Conservation (phyloP, 371 early-diverging fungal genomes). For the Mucor circinelloides region DNA sequence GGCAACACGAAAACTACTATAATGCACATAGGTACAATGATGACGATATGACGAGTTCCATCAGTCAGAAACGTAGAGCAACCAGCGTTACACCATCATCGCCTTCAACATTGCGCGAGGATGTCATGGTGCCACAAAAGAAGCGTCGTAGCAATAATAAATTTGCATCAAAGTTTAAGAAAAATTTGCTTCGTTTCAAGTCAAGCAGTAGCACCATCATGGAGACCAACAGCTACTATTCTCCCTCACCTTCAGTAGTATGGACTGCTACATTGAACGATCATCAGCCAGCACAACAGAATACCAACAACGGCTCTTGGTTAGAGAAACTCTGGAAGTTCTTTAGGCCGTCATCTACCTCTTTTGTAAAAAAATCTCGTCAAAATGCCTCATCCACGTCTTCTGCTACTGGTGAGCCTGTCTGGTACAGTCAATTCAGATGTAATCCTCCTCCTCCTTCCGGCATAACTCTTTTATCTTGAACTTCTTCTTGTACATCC, state of each 20-base stretch:
- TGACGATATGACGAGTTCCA: constrained; percentile 3
- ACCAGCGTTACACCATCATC: constrained; percentile 17
- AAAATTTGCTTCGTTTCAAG: constrained; percentile 11
- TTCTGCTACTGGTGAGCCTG: constrained; percentile 9
- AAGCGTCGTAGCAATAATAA: constrained; percentile 12
- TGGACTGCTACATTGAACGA: background rate
- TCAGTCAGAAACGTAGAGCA: constrained; percentile 12
- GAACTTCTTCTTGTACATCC: background rate
- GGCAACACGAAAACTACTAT: background rate
- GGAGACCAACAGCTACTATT: background rate
- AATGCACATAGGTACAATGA: background rate
- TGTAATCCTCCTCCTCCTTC: constrained; percentile 23
- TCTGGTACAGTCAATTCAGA: constrained; percentile 33
- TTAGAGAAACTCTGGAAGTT: constrained; percentile 26
- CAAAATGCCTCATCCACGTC: background rate
- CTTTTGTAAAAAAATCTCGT: background rate
- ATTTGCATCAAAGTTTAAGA: constrained; percentile 12
- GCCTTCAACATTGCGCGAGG: constrained; percentile 15
- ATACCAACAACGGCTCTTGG: background rate
- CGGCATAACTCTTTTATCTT: constrained; percentile 6
- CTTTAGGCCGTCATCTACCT: constrained; percentile 1
- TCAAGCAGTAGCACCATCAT: background rate
- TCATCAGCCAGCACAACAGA: background rate
- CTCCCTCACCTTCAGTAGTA: background rate
- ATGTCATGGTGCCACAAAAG: constrained; percentile 8